Percentiles rank a stretch among this genome's conserved stretches.
Evolutionary conservation across 495 filamentous ascomycete species (phyloP).

Genomic region (Penicillium steckii): DNA sequence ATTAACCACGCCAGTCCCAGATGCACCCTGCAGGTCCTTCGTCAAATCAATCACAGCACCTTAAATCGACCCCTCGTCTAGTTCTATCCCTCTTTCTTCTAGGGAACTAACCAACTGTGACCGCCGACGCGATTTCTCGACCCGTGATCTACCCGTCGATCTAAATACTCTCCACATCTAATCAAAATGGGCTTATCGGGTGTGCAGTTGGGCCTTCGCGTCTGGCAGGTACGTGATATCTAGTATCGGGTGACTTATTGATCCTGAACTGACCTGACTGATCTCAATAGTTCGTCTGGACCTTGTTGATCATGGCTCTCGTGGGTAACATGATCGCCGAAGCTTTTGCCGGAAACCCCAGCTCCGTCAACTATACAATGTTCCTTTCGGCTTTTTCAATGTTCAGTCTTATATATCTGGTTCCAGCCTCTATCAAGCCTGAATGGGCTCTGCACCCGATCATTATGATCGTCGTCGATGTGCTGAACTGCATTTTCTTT

Average conservation of each 20-base stretch:
- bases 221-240: constrained; percentile 35
- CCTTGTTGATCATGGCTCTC: constrained; percentile 65
- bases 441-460: constrained; percentile 52
- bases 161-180: constrained; percentile 2
- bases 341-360: constrained; percentile 53
- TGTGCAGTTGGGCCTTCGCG: constrained; percentile 36
- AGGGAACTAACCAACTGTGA: too few species aligned
- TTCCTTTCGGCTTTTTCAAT: constrained; percentile 65
- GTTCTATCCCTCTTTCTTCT: too few species aligned
- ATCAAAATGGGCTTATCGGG: constrained; percentile 30
- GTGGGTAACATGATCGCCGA: constrained; percentile 66
- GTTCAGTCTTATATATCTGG: constrained; percentile 61
- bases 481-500: constrained; percentile 63
- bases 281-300: constrained; percentile 57
- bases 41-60: too few species aligned
- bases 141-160: neutral
- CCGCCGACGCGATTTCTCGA: neutral
- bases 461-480: constrained; percentile 55
- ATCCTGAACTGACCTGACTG: neutral
- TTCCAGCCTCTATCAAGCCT: constrained; percentile 52
- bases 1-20: constrained; percentile 20
- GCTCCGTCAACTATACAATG: constrained; percentile 61
- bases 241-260: neutral
- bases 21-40: neutral
- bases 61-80: too few species aligned